Conservation (phyloP, 75 land plant species). For the Larix kaempferi region DNA sequence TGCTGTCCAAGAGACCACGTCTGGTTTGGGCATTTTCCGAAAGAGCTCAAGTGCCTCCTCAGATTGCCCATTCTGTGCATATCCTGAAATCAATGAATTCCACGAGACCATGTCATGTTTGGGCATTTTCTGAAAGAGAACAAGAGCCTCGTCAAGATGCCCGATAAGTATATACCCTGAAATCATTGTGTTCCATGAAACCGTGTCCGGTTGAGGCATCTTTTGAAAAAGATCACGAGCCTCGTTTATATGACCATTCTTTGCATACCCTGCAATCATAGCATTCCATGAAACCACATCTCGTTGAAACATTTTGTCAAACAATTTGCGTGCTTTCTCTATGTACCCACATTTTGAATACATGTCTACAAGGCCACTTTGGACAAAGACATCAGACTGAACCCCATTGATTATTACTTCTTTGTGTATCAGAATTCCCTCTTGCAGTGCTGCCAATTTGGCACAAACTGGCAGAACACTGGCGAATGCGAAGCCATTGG, state of each 20-base stretch:
- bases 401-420: slow-evolving; percentile 22
- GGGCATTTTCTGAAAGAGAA: not conserved
- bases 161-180: not conserved
- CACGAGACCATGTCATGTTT: not conserved
- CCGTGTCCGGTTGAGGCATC: slow-evolving; percentile 16
- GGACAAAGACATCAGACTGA: slow-evolving; percentile 38
- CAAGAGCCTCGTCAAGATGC: not conserved
- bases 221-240: slow-evolving; percentile 49
- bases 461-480: slow-evolving; percentile 22
- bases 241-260: slow-evolving; percentile 40
- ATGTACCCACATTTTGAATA: slow-evolving; percentile 60
- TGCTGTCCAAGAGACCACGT: slow-evolving; percentile 1
- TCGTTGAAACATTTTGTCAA: slow-evolving; percentile 35
- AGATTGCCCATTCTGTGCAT: not conserved
- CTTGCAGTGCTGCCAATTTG: slow-evolving; percentile 22
- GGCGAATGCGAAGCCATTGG: slow-evolving; percentile 33
- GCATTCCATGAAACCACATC: slow-evolving; percentile 64
- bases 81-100: not conserved
- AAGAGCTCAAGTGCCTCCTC: not conserved
- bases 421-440: slow-evolving; percentile 35
- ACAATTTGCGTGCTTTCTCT: slow-evolving; percentile 45
- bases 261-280: slow-evolving; percentile 52
- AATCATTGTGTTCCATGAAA: not conserved
- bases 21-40: not conserved
- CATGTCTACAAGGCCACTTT: slow-evolving; percentile 56